Evolutionary conservation across 1,284 basidiomycete species (phyloP).

Genomic region (Mycena citricolor): DNA sequence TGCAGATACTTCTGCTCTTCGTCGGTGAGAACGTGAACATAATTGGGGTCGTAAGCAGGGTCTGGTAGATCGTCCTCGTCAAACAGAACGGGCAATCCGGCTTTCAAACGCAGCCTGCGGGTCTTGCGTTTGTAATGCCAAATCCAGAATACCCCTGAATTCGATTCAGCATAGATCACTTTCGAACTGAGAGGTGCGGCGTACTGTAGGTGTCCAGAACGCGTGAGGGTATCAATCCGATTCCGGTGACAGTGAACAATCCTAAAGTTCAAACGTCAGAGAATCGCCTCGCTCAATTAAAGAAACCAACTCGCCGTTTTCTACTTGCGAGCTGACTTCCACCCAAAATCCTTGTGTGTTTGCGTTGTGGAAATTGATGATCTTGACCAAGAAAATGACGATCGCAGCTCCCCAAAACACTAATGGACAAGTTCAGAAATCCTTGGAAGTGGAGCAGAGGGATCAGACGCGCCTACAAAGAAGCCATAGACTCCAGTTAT

Average conservation of each 20-base stretch:
- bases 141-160: slow-evolving; percentile 70
- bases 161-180: slow-evolving; percentile 17
- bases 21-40: slow-evolving; percentile 74
- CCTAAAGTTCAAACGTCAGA: slow-evolving; percentile 36
- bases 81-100: slow-evolving; percentile 64
- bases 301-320: slow-evolving; percentile 53
- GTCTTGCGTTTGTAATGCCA: slow-evolving; percentile 70
- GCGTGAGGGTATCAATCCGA: slow-evolving; percentile 74
- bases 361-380: slow-evolving; percentile 68
- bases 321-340: slow-evolving; percentile 77
- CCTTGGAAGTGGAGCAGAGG: too few relatives aligned
- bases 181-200: too few relatives aligned
- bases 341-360: slow-evolving; percentile 71
- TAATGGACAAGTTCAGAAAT: slow-evolving; percentile 26
- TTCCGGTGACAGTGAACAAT: slow-evolving; percentile 79
- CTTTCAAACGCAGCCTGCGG: slow-evolving; percentile 53
- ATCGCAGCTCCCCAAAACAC: slow-evolving; percentile 80
- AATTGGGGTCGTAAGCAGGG: slow-evolving; percentile 70
- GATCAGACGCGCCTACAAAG: slow-evolving; percentile 54
- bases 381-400: slow-evolving; percentile 70
- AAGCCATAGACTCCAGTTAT: slow-evolving; percentile 82
- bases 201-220: slow-evolving; percentile 79
- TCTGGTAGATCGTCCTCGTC: slow-evolving; percentile 80
- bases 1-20: slow-evolving; percentile 68
- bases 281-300: not conserved